These are phyloP conservation scores for Leptomonas pyrrhocoris DNA, from an alignment of 208 protist genomes.

Conservation along the genomic window DNA sequence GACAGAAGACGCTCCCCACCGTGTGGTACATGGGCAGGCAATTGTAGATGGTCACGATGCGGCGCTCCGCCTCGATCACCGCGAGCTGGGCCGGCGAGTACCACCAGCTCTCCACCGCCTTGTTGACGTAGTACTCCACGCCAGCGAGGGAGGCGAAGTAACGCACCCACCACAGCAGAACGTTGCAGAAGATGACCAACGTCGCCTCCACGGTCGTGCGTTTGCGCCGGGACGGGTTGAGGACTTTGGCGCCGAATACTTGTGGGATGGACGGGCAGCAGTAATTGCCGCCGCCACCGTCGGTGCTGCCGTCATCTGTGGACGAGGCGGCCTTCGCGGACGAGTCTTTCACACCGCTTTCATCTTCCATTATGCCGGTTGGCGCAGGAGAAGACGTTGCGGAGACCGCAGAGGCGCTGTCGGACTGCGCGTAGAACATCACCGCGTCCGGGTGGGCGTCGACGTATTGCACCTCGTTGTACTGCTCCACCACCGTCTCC, in stretches of 20 bases:
- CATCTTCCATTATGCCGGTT: neutral
- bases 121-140: slow-evolving; percentile 16
- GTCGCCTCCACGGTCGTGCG: slow-evolving; percentile 23
- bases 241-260: slow-evolving; percentile 23
- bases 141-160: slow-evolving; percentile 18
- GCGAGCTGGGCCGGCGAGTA: slow-evolving; percentile 21
- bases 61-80: slow-evolving; percentile 25
- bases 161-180: slow-evolving; percentile 26
- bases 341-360: neutral
- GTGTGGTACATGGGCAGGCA: slow-evolving; percentile 88
- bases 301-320: neutral
- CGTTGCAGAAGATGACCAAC: slow-evolving; percentile 15
- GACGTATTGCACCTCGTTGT: slow-evolving; percentile 20
- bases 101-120: slow-evolving; percentile 9
- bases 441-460: slow-evolving; percentile 8
- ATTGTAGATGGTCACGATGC: slow-evolving; percentile 71
- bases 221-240: slow-evolving; percentile 9
- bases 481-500: slow-evolving; percentile 38
- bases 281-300: neutral
- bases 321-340: neutral
- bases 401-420: slow-evolving; percentile 3
- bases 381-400: neutral
- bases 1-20: slow-evolving; percentile 68
- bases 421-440: neutral
- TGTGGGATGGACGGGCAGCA: slow-evolving; percentile 13